A percentile compares a stretch with the other conserved stretches of the same genome.
phyloP scores from a whole-genome alignment of 1,284 basidiomycete species.

The Malassezia restricta region DNA sequence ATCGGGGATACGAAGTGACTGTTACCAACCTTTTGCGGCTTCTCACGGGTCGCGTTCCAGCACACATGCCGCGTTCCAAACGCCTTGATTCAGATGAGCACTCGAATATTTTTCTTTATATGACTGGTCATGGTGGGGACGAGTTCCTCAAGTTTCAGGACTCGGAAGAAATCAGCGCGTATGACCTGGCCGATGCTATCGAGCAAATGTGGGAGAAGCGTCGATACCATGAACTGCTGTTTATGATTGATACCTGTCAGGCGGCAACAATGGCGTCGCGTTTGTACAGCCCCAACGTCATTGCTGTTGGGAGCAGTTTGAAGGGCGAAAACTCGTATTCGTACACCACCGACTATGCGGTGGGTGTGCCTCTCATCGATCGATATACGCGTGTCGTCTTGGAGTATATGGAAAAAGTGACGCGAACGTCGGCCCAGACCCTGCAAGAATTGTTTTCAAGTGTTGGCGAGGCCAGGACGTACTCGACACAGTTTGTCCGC shows the following conservation, averaged over 20 bases:
- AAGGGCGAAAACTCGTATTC: conserved; percentile 91
- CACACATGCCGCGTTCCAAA: conserved; percentile 69
- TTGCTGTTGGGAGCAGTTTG: conserved; percentile 78
- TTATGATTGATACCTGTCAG: conserved; percentile 98
- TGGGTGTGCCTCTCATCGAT: conserved; percentile 92
- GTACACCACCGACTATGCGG: conserved; percentile 78
- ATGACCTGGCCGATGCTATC: conserved; percentile 75
- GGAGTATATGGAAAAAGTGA: conserved; percentile 77
- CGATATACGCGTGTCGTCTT: conserved; percentile 84
- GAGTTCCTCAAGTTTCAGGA: conserved; percentile 99
- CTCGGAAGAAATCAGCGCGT: conserved; percentile 90
- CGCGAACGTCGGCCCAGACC: conserved; percentile 71
- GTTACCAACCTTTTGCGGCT: conserved; percentile 89
- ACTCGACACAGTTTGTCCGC: conserved; percentile 75
- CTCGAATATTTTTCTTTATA: conserved; percentile 93
- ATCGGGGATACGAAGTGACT: conserved; percentile 91
- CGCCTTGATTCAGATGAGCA: conserved; percentile 76
- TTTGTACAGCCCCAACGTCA: conserved; percentile 87
- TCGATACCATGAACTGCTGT: conserved; percentile 84
- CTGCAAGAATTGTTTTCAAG: conserved; percentile 58
- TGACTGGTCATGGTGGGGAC: conserved; percentile 95
- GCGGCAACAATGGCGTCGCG: conserved; percentile 90
- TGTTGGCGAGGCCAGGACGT: conserved; percentile 49
- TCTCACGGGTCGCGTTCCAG: conserved; percentile 58
- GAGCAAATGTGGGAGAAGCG: conserved; percentile 98